Evolutionary conservation across 352 stramenopile species (phyloP), one percentile per base, ranked within the genome.

Genomic region (Aphanomyces cochlioides): DNA sequence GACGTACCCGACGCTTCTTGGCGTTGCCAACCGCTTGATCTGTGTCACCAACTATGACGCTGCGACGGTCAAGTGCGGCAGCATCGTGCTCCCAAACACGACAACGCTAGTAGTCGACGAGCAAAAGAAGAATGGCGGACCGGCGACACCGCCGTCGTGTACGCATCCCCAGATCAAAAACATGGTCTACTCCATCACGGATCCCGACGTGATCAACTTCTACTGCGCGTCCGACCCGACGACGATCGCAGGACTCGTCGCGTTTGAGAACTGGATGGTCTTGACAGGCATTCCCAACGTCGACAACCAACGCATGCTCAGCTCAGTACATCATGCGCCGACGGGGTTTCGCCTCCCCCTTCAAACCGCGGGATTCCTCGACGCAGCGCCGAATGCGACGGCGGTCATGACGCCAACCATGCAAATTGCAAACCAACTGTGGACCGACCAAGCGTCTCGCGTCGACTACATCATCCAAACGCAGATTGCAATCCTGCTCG

Each of bases 401-500:
- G 43, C 43, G 17, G 43, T 50, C 43, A 50, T 50, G 43, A n/a
- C 17, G 43, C 43, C 43, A 12, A 50, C 43, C 43, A 12, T 50
- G 17, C 43, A 50, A 50, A 50, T 50, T n/a, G 17, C 43, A 12
- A 50, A 50, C 43, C 43, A 50, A 50, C 10, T 50, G 43, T 50
- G 43, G 43, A 50, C 10, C 17, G 43, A n/a, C 17, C 43, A 50
- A 50, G 17, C 43, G 10, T 50, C 43, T n/a, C 43, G 43, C 43
- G 17, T 50, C 43, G 43, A 50, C 43, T 50, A 50, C 43, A 50
- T 50, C 43, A 50, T 50, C 43, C 43, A 50, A 50, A 50, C 43
- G 10, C 43, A 50, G 17, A n/a, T 50, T n/a, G 17, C 17, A 2
- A 50, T 50, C 43, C 17, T 50, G 43, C 43, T 50, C 10, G 2